Base-by-base conservation (phyloP, 495 filamentous ascomycete genomes). In the Tuber melanosporum region DNA sequence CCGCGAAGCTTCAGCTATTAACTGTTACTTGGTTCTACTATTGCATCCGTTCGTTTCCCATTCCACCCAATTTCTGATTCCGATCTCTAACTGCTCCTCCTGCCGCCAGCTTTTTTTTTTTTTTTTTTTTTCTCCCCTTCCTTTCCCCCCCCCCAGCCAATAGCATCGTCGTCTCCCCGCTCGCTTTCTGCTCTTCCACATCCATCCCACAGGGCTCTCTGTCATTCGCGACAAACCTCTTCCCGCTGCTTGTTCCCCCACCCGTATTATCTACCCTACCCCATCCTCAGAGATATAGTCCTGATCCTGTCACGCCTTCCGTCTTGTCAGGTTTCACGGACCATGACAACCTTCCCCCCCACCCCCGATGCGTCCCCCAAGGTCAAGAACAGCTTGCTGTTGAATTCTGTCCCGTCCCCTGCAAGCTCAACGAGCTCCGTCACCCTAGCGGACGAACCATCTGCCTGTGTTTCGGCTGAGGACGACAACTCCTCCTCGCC, bases 311-410 rank as follows among this genome's bases (percentile, higher is more conserved):
- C 57, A 66, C 57, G 26, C 57, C 57, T 32, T 17, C 57, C 12
- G 57, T 36, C 57, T 66, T 66, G 57, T 66, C 57, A 36, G 57
- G 57, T 66, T 66, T 66, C 57, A 66, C n/a, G 57, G 57, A 75
- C 43, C 77, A 80, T 80, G 78, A 42, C 77, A 45, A 74, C 78
- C 66, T 80, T 80, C 80, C 78, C 78, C 62, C 78, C 78, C 62
- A 80, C 78, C 72, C 78, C 78, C 49, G 78, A 76, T 78, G 78
- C 77, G 78, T 80, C 78, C 46, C 78, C 78, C 42, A 80, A 80
- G 44, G 73, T 80, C 57, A 49, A 44, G 70, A 80, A 80, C 74
- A 49, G 78, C 77, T 80, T 45, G 77, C 74, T 80, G 71, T 47
- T 80, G 78, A 79, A 79, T 62, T 71, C 71, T 76, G 73, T 71